Base-by-base conservation (phyloP, 306 rosid species). In the Sicyos baderoa region DNA sequence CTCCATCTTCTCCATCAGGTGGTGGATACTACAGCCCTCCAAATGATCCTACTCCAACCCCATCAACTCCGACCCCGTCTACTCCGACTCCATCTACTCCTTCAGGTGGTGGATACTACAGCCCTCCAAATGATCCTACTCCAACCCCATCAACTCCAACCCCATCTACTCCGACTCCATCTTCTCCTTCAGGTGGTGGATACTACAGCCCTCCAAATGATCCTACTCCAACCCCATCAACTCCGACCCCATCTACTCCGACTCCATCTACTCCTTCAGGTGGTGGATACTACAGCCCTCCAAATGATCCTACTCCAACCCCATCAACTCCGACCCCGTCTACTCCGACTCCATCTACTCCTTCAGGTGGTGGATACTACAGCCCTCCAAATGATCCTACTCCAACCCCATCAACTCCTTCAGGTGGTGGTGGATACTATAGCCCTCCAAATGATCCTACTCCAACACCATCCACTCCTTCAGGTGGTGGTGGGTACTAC, bases 181-280 rank as follows among this genome's bases (percentile, higher is more conserved):
- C n/a, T n/a, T n/a, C n/a, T 40, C 88, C 74, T 85, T 89, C 29
- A 79, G 40, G 79, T 18, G 50, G 88, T 21, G 87, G 95, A 70
- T 17, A 79, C 76, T 22, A 81, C 40, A 64, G 56, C 27, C 89
- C 88, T 9, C 86, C 91, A 57, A 75, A 35, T 73, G 69, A 18
- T 49, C 82, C 83, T 1, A 25, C 79, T 66, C 68, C 69, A n/a
- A 54, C 77, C 15, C 68, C 85, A 0, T 60, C 82, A 59, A 82
- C 85, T 15, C 79, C 53, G n/a, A n/a, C n/a, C n/a, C 57, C 53
- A 10, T 47, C 61, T 64, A 74, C 64, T 11, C 64, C 69, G n/a
- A n/a, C n/a, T n/a, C 57, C 53, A 10, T 47, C 61, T 64, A 74
- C 64, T 11, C 64, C 69, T 2, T 63, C 69, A 5, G 50, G 67